Evolutionary conservation across 2,329 filamentous ascomycete genomes (phyloP), one percentile per base, ranked within the genome.

Genomic region (Colletotrichum tofieldiae): DNA sequence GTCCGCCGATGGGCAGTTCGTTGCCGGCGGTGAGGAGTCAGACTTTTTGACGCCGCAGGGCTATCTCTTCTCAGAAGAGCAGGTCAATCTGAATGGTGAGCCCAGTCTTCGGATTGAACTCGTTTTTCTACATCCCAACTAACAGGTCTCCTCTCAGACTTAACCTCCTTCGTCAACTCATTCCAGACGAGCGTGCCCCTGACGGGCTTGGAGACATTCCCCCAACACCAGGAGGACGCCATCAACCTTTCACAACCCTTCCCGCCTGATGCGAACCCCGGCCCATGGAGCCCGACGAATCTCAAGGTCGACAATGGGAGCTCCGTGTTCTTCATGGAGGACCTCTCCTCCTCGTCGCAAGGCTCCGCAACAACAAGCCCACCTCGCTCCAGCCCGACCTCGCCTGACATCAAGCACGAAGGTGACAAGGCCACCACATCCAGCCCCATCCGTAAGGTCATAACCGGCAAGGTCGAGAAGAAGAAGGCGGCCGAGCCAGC

Each of bases 391-490:
- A 61, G 37, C 47, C 32, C 79, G 1, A 77, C 73, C 32, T 81
- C 81, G 1, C 77, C 78, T 1, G 71, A 77, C 16, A 72, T 76
- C 45, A 79, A 79, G 58, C 77, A 76, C 7, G 78, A 81, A 43
- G 61, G 73, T 1, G 77, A 75, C 26, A 77, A 75, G 63, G 78
- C 77, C 59, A 77, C 80, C 26, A 75, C 75, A 14, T 77, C 81
- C 14, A 77, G 77, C 29, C 79, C 81, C 32, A 82, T 85, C 49
- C 83, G 84, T 55, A 87, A 84, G 76, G 81, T 86, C 37, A 83
- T 83, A 67, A 79, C 78, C 5, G 79, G 82, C 35, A 85, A 86
- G 74, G 77, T 87, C 11, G 82, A 83, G 71, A 89, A 88, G 79
- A 85, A 82, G 75, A 86, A 82, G 76, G 58, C 74, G 3, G 32